Evolutionary conservation across 2,329 filamentous ascomycete genomes (phyloP), one percentile per base, ranked within the genome.

Genomic region (Claviceps sorghi): DNA sequence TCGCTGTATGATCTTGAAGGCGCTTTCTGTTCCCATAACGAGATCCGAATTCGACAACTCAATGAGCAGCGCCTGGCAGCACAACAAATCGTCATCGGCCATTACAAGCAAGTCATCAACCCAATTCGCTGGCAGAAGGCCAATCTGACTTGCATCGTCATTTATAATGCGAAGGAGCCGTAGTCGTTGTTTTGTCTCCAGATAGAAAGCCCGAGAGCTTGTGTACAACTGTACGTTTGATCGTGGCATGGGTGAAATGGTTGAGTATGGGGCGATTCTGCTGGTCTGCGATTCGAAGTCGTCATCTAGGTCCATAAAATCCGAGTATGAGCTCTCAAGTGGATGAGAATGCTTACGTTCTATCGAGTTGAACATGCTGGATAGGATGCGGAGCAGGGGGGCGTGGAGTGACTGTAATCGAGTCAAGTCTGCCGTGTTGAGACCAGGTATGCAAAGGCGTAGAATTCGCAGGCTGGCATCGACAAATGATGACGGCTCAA

Each of bases 221-320:
- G 73, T 58, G 19, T 62, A 60, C 43, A 78, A 62, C 13, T 71
- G 63, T 7, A 66, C 61, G 44, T 72, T 71, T 21, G 69, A 68
- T 19, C 77, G 72, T 43, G 79, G 71, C 43, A 80, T 61, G 17
- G 74, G 61, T 21, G 65, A 59, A 1, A 57, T 53, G 34, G 66
- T 69, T 32, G 69, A 63, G 1, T 62, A 55, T 17, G 65, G 62
- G 48, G 69, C 72, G 29, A 63, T 67, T 26, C 71, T 72, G 55
- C 75, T 81, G 50, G 70, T 70, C 57, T 84, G 79, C 0, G 80
- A 80, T 42, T 79, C 77, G 52, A 84, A 81, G 2, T 78, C 77
- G 13, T 78, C 73, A 59, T 88, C 84, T 5, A 88, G 60, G 52
- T 87, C 82, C 80, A 86, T 84, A 6, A 73, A 62, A 57, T 83